phyloP scores from a whole-genome alignment of 2,329 filamentous ascomycete genomes.

The Fusarium albosuccineum region DNA sequence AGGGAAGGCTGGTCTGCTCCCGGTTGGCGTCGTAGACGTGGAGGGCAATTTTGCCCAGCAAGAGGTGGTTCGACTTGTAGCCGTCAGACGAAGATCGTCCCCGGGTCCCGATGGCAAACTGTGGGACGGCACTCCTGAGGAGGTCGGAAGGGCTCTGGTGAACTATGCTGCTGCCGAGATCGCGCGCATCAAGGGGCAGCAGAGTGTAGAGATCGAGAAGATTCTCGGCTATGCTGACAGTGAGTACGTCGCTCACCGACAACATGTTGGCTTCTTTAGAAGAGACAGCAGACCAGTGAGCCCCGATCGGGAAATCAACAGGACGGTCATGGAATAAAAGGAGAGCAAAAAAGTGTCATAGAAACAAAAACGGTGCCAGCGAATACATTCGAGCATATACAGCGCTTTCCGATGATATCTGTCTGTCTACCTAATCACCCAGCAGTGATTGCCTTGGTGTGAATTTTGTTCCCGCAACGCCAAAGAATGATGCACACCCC shows the following conservation, averaged over 20 bases:
- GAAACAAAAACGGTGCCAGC: conserved; percentile 32
- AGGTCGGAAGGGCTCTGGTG: conserved; percentile 90
- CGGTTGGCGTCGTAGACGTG: conserved; percentile 91
- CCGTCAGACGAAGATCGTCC: conserved; percentile 72
- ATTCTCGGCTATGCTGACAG: conserved; percentile 93
- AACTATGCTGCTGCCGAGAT: conserved; percentile 95
- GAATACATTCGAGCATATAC: conserved; percentile 40
- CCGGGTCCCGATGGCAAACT: conserved; percentile 59
- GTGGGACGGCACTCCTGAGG: conserved; percentile 67
- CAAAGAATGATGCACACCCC: conserved; percentile 39
- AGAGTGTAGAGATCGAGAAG: conserved; percentile 83
- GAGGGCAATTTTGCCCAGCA: conserved; percentile 91
- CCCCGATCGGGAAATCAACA: conserved; percentile 52
- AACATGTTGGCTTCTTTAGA: conserved; percentile 84
- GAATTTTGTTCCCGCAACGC: conserved; percentile 39
- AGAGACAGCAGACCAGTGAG: conserved; percentile 67
- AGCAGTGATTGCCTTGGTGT: conserved; percentile 31
- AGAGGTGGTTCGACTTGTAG: conserved; percentile 88
- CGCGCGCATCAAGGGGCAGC: conserved; percentile 82
- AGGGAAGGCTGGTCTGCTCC: conserved; percentile 87
- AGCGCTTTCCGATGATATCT: conserved; percentile 40
- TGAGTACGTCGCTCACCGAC: conserved; percentile 90
- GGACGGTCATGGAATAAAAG: conserved; percentile 37
- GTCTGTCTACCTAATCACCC: conserved; percentile 40
- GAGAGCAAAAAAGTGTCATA: neutral